Evolutionary conservation across 208 protist species (phyloP).

Genomic region (Leishmania amazonensis): DNA sequence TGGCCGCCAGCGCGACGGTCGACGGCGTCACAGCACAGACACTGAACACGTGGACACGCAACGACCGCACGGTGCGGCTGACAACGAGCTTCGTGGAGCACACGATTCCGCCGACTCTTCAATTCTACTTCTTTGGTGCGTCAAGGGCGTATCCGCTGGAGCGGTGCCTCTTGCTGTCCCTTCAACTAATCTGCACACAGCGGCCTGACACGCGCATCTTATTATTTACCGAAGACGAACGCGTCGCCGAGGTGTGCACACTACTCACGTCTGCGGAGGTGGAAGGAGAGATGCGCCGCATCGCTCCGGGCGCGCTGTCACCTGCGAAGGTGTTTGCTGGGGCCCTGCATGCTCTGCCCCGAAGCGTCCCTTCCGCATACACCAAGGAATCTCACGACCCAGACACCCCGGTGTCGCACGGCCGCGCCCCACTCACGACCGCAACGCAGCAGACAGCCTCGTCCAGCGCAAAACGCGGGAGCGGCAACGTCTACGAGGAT

Average conservation of each 20-base stretch:
- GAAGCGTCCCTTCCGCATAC: neutral
- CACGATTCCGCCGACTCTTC: slow-evolving; percentile 76
- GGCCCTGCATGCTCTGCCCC: slow-evolving; percentile 23
- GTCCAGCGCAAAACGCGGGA: neutral
- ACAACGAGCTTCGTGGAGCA: slow-evolving; percentile 92
- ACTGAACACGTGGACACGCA: slow-evolving; percentile 88
- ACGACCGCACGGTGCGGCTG: slow-evolving; percentile 86
- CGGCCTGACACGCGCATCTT: slow-evolving; percentile 63
- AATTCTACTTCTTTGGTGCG: slow-evolving; percentile 80
- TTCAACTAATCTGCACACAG: slow-evolving; percentile 81
- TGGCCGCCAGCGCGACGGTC: slow-evolving; percentile 85
- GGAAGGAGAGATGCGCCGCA: slow-evolving; percentile 8
- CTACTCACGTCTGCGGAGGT: slow-evolving; percentile 34
- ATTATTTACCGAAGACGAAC: slow-evolving; percentile 56
- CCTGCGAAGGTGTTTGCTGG: slow-evolving; percentile 11
- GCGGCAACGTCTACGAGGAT: slow-evolving; percentile 18
- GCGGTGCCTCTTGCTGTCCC: slow-evolving; percentile 42
- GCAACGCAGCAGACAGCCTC: neutral
- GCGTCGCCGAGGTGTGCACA: slow-evolving; percentile 42
- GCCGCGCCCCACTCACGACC: neutral
- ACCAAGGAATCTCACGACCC: neutral
- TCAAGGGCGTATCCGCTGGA: slow-evolving; percentile 44
- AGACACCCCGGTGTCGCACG: neutral
- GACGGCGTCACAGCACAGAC: slow-evolving; percentile 82
- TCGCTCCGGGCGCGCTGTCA: slow-evolving; percentile 11